Conservation (phyloP, 2,329 filamentous ascomycete species). For the Penicillium hordei region DNA sequence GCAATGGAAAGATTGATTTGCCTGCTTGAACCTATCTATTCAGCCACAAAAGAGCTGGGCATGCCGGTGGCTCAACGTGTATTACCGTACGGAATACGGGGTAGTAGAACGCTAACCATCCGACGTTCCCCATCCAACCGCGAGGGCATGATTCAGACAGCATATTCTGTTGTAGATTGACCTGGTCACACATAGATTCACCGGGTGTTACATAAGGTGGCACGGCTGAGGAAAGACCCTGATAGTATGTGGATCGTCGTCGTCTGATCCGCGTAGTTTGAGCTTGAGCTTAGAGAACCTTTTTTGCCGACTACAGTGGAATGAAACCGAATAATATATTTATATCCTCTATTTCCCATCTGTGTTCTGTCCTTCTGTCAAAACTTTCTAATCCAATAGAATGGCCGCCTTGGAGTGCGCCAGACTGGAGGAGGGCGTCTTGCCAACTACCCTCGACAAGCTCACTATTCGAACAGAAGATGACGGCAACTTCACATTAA, state of each 20-base stretch:
- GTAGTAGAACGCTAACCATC: not conserved
- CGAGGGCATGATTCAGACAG: not conserved
- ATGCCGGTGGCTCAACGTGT: not conserved
- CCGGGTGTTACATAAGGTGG: not conserved
- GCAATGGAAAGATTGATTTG: too few species aligned
- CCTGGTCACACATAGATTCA: not conserved
- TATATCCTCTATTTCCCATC: too few species aligned
- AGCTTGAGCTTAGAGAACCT: not conserved
- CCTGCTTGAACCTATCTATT: not conserved
- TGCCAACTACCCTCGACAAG: not conserved
- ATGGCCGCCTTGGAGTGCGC: not conserved
- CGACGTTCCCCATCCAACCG: not conserved
- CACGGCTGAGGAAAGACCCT: not conserved
- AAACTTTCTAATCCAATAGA: not conserved
- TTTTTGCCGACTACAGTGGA: not conserved
- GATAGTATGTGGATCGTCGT: not conserved
- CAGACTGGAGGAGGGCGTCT: not conserved
- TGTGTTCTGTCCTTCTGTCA: not conserved
- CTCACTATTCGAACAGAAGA: not conserved
- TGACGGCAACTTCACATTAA: not conserved
- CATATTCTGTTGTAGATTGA: not conserved
- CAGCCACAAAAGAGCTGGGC: not conserved
- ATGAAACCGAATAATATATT: not conserved
- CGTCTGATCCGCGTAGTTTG: not conserved
- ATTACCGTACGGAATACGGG: not conserved